A percentile compares a stretch with the other conserved stretches of the same genome.
These are phyloP conservation scores for Tuber borchii DNA, from an alignment of 495 filamentous ascomycete genomes.

Conservation along the genomic window DNA sequence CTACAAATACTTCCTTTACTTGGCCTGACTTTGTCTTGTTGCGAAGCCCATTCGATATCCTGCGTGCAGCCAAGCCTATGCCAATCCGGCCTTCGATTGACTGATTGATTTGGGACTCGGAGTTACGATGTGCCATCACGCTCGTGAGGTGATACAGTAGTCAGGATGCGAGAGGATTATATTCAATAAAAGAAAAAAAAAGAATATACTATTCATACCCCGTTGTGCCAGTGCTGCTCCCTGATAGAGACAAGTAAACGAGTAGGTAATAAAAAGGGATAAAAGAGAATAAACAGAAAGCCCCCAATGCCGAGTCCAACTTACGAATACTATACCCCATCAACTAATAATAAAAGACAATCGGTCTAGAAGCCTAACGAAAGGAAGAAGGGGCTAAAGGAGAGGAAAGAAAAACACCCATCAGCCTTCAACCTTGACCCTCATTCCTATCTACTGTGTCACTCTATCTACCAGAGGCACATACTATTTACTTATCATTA, in stretches of 20 bases:
- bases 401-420: background rate
- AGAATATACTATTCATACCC: background rate
- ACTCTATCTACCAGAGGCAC: background rate
- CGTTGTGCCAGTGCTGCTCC: no score
- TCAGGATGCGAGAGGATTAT: background rate
- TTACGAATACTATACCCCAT: background rate
- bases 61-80: background rate
- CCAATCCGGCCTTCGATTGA: background rate
- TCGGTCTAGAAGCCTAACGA: background rate
- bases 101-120: no score
- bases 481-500: background rate
- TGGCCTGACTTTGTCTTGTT: no score
- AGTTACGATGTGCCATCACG: background rate
- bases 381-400: background rate
- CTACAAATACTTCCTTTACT: no score
- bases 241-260: background rate
- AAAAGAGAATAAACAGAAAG: background rate
- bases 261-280: background rate
- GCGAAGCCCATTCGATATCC: background rate
- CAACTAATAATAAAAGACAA: background rate
- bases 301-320: background rate
- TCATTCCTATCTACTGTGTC: background rate
- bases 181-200: background rate
- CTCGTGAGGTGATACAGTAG: background rate
- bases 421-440: background rate